Base-by-base conservation (phyloP, 2,329 filamentous ascomycete genomes). In the Rutstroemia sp. region DNA sequence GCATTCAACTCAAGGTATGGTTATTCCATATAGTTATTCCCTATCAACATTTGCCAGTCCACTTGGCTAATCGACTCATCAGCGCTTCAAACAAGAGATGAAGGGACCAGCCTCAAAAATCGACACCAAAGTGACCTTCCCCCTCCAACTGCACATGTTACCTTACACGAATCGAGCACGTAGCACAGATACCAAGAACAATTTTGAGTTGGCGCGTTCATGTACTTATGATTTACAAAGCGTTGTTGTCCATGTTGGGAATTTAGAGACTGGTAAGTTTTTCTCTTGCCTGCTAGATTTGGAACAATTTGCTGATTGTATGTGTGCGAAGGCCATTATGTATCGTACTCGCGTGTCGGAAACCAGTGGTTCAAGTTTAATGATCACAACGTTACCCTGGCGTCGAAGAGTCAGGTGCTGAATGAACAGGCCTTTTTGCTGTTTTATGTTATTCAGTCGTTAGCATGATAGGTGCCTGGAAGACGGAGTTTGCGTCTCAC, bases 281-380 rank as follows among this genome's bases (percentile, higher is more conserved):
- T 30, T 14, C 27, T 16, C 21, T 23, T 18, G 10, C 10, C 25
- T 10, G 3, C 6, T 8, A 34, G 10, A 34, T 12, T 10, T 34
- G 10, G 30, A 14, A 34, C 12, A 12, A 34, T 12, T 34, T 34
- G 12, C 30, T 34, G 12, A 34, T 34, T 5, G 8, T 34, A 42
- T 60, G 55, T 39, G 30, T 18, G 46, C 23, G 23, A 10, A n/a
- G 41, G 47, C 38, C 30, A 49, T 41, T 54, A 42, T 25, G 44
- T 53, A 18, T 47, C 49, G 23, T 37, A 38, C 37, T 52, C 65
- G 69, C 34, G 54, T 27, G 54, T 52, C 9, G 49, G 48, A 52
- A 52, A 59, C 16, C 63, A 95, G 80, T 97, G 92, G 92, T 95
- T 96, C 71, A 84, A 89, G 55, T 96, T 96, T 73, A 95, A 97